These are phyloP conservation scores for Hymenochaete sp. DNA, from an alignment of 1,284 basidiomycete species.

Conservation along the genomic window DNA sequence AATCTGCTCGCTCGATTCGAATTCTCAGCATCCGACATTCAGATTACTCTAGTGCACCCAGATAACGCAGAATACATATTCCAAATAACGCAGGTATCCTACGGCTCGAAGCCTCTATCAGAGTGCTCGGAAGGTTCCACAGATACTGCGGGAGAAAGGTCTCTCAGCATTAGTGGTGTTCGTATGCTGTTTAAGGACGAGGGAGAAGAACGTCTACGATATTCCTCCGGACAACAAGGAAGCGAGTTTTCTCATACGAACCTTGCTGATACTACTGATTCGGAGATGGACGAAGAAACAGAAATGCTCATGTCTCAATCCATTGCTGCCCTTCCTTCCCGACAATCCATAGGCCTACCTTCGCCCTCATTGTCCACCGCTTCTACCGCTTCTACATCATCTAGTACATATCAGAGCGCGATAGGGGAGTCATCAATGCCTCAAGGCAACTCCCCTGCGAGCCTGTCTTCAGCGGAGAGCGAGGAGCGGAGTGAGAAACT, in stretches of 20 bases:
- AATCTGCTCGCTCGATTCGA: conserved; percentile 75
- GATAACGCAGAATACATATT: conserved; percentile 53
- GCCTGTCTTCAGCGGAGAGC: conserved; percentile 15
- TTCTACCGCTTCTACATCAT: conserved; percentile 32
- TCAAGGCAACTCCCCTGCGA: neutral
- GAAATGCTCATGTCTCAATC: conserved; percentile 69
- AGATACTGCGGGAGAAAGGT: conserved; percentile 38
- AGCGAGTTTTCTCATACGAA: conserved; percentile 21
- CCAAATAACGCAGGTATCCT: conserved; percentile 48
- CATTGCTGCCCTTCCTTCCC: conserved; percentile 43
- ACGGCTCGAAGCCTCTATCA: conserved; percentile 28
- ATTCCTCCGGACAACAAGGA: too few species aligned
- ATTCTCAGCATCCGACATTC: conserved; percentile 63
- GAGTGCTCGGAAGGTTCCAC: too few species aligned
- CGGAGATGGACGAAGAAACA: conserved; percentile 52
- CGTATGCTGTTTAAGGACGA: conserved; percentile 34
- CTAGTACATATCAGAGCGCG: conserved; percentile 70
- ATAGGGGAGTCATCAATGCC: conserved; percentile 34
- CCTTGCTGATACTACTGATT: conserved; percentile 17
- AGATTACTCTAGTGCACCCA: conserved; percentile 57
- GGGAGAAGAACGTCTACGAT: too few species aligned
- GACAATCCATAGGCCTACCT: conserved; percentile 20
- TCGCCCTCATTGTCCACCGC: conserved; percentile 35
- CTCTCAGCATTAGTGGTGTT: conserved; percentile 43
- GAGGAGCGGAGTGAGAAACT: conserved; percentile 5